Evolutionary conservation across 148 eudicot species (phyloP), one percentile per base, ranked within the genome.

Genomic region (Cornus florida): DNA sequence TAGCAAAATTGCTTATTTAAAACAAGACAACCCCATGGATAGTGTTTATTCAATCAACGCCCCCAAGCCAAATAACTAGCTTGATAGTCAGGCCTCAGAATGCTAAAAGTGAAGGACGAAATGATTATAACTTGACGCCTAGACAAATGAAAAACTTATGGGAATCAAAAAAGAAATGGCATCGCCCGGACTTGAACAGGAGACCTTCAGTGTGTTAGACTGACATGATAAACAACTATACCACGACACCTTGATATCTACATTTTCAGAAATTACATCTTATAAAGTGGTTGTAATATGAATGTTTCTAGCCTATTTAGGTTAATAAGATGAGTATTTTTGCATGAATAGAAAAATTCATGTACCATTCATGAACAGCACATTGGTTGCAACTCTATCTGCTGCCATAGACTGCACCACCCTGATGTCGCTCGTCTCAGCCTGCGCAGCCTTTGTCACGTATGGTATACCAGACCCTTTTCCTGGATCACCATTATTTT

Each of bases 141-240:
- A 28, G 28, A 28, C 28, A 0, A 28, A 28, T 28, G 28, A 28
- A 28, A 28, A 28, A 28, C 1, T 28, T 28, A 28, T 28, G 28
- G 28, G 28, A 28, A 1, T 28, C 28, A 1, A 28, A 28, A 28
- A 28, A 28, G 28, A 28, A 28, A 32, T 91, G 94, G 95, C 92
- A 79, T 91, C 95, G 93, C 93, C 95, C 95, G 93, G 93, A 78
- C 62, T 93, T 81, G 93, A 90, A 90, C 97, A 92, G 97, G 95
- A 90, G 97, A 91, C 97, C 97, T 90, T 91, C 94, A 87, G 94
- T 28, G 28, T 28, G 28, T 28, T 28, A 28, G 28, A 28, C 28
- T 28, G 28, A 28, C 28, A 28, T 28, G 95, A 93, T 93, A 93
- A 94, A 93, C 96, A 94, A 89, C 98, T 92, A 89, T 97, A 92